phyloP scores from a whole-genome alignment of 371 early-diverging fungal genomes.

The Mortierella sp. region DNA sequence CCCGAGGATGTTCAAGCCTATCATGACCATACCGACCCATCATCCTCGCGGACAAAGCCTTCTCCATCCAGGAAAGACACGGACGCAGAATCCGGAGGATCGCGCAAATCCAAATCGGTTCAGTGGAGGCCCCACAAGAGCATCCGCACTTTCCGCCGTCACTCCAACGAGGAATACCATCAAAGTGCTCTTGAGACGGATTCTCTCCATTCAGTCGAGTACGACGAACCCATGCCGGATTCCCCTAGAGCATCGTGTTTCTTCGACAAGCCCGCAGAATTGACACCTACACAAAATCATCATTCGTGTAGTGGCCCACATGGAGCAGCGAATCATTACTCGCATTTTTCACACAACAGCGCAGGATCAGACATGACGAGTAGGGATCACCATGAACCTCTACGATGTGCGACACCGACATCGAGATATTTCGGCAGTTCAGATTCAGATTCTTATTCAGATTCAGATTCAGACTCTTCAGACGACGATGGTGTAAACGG shows the following conservation, averaged over 20 bases:
- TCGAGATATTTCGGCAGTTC: too few relatives aligned
- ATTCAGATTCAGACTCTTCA: too few relatives aligned
- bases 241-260: background rate
- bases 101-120: conserved; percentile 4
- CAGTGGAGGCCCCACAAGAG: conserved; percentile 16
- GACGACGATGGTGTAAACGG: too few relatives aligned
- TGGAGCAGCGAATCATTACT: too few relatives aligned
- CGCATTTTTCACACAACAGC: too few relatives aligned
- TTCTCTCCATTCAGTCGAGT: background rate
- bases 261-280: background rate
- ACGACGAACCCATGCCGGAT: conserved; percentile 1
- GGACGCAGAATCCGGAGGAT: background rate
- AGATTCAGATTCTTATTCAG: too few relatives aligned
- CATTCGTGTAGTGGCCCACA: background rate
- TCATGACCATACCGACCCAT: background rate
- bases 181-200: background rate
- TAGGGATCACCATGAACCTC: too few relatives aligned
- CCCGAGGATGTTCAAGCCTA: too few relatives aligned
- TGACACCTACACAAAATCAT: background rate
- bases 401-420: too few relatives aligned
- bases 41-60: background rate
- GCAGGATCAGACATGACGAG: background rate
- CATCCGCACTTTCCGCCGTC: conserved; percentile 16
- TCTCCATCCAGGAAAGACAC: background rate
- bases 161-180: background rate